Evolutionary conservation across 2,329 filamentous ascomycete genomes (phyloP), one percentile per base, ranked within the genome.

Genomic region (Lizonia empirigonia): DNA sequence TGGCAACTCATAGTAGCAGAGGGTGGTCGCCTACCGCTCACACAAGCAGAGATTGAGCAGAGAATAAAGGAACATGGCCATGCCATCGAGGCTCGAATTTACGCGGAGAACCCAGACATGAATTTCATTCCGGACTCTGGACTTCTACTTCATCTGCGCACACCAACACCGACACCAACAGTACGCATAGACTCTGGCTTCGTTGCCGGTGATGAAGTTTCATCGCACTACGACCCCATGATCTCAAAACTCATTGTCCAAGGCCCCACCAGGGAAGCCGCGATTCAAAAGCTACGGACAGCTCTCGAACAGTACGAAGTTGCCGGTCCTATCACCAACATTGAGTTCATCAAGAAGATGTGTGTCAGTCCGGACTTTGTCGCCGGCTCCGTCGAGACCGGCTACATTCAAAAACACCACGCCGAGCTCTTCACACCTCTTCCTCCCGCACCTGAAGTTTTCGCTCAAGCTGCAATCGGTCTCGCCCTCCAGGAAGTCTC

Each of bases 141-240:
- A 29, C 88, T 85, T 63, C 82, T 99, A 1, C 80, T 95, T 5
- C 90, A 97, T 71, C 84, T 97, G 9, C 82, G 84, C 26, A 91
- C 89, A 1, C 92, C 93, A 0, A 72, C 77, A 39, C 77, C 82
- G 5, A 82, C 85, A 29, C 81, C 87, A 1, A 88, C 91, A 57
- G 83, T 97, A 24, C 86, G 94, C 32, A 91, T 99, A 59, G 94
- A 99, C 67, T 91, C 92, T 36, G 94, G 94, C 1, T 97, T 97
- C 71, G 84, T 92, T 22, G 82, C 91, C 61, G 94, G 94, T 20
- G 93, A 96, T 70, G 90, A 91, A 56, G 90, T 99, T 2, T 95
- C 92, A 0, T 90, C 93, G 51, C 90, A 94, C 46, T 99, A 99
- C 73, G 94, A 99, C 64, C 94, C 94, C 22, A 99, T 99, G 94